Percentiles rank a stretch among this genome's conserved stretches.
These are phyloP conservation scores for Colletotrichum salicis DNA, from an alignment of 2,329 filamentous ascomycete genomes.

Conservation along the genomic window DNA sequence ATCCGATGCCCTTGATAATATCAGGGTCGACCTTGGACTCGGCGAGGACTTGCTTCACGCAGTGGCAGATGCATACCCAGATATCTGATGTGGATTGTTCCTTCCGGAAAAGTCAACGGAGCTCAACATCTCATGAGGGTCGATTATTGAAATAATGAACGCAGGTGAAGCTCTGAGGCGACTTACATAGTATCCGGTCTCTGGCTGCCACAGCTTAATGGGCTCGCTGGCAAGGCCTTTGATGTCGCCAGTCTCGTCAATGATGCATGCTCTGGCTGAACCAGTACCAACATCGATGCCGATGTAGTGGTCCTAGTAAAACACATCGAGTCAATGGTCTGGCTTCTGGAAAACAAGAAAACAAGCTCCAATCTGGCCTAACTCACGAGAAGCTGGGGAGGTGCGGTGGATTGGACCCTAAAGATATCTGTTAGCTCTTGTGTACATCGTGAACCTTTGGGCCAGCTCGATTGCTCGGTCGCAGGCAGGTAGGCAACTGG, in stretches of 20 bases:
- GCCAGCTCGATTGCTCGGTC: neutral
- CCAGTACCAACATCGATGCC: slow-evolving; percentile 97
- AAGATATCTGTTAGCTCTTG: neutral
- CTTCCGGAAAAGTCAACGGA: slow-evolving; percentile 48
- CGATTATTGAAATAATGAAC: neutral
- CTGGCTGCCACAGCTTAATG: slow-evolving; percentile 83
- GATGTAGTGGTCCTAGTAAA: slow-evolving; percentile 69
- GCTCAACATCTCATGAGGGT: neutral
- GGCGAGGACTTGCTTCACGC: slow-evolving; percentile 82
- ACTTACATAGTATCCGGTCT: slow-evolving; percentile 78
- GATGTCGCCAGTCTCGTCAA: slow-evolving; percentile 91
- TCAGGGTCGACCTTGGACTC: slow-evolving; percentile 82
- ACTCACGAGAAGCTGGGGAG: slow-evolving; percentile 32
- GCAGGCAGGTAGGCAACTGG: neutral
- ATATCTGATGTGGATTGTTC: slow-evolving; percentile 99
- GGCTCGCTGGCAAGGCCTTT: slow-evolving; percentile 77
- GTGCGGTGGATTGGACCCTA: slow-evolving; percentile 22
- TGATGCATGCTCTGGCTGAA: slow-evolving; percentile 94
- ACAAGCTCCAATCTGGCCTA: neutral
- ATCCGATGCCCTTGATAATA: slow-evolving; percentile 89
- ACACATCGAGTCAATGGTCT: slow-evolving; percentile 14
- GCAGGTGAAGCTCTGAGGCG: neutral
- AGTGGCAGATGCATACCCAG: slow-evolving; percentile 92
- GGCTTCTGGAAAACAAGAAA: neutral
- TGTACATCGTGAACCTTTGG: neutral